Base-by-base conservation (phyloP, 257 asterid species). In the Misopates orontium region DNA sequence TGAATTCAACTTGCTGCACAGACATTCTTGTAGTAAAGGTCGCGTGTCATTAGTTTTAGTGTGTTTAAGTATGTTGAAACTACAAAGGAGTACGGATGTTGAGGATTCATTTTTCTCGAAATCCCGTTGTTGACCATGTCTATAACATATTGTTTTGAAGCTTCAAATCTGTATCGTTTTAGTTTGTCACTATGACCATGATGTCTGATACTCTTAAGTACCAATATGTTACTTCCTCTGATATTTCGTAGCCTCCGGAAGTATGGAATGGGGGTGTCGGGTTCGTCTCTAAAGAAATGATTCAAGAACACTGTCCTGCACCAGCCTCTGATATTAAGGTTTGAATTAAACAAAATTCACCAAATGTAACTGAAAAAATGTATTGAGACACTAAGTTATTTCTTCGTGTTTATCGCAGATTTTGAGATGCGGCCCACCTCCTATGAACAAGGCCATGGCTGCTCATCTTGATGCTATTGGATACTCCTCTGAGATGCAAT, bases 391-490 rank as follows among this genome's bases (percentile, higher is more conserved):
- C 62, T 65, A 16, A 77, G 6, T 60, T 47, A 62, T 21, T 50
- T 51, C 32, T 62, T 56, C 32, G 20, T 16, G 21, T 64, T 44
- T 61, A n/a, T n/a, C 74, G 80, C 88, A 93, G 98, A 75, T 93
- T 41, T 55, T 93, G 82, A 80, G 97, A 73, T 93, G 98, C 15
- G 98, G 98, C 12, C 97, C 97, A 22, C 98, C 98, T 54, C 96
- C 98, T 0, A 93, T 93, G 98, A 93, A 93, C 88, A 89, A 93
- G 80, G 96, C 96, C 73, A 87, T 93, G 86, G 97, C 97, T 50
- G 91, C 84, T 62, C 89, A 89, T 77, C 98, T 93, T 4, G 96
- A 90, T 1, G 90, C 87, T 65, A 84, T 93, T 24, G 92, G 89
- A 52, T 93, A 89, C 20, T 17, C 91, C 36, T 62, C 94, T 0